Base-by-base conservation (phyloP, 1,284 basidiomycete species). In the Mycosarcoma mackinlayi region DNA sequence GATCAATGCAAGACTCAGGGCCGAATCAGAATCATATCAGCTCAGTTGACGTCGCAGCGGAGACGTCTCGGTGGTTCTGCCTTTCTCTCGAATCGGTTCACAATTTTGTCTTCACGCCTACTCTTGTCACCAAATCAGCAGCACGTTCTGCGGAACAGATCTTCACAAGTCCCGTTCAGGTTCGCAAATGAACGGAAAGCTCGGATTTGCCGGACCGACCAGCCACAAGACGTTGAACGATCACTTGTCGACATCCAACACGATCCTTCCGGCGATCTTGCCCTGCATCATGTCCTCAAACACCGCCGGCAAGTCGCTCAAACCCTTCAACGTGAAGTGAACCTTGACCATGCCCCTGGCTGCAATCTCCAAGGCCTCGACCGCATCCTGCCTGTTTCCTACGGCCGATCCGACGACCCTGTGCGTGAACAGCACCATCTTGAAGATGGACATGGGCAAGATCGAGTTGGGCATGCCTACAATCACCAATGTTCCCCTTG, bases 331-430 rank as follows among this genome's bases (percentile, higher is more conserved):
- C 28, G 75, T 77, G 77, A 86, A 90, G 57, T 85, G 85, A 60
- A 88, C 88, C 75, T 87, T 89, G 55, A 92, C 89, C 35, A 87
- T 86, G 14, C 90, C 91, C 9, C 84, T 79, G 0, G 89, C 87
- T 11, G 90, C 91, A 28, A 92, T 88, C 2, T 87, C 86, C 24
- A 92, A 82, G 1, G 91, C 89, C 51, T 80, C 77, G 24, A 68
- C 50, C 13, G 73, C 73, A 31, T 82, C 77, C 35, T 67, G 69
- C 9, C 75, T 64, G 49, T 80, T 82, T 7, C 89, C 91, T 45
- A 92, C 90, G 77, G 91, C 92, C 2, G 89, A 90, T 6, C 90
- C 90, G 55, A 88, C 85, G 78, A 92, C 89, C 64, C 84, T 87
- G 73, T 91, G 89, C 74, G 85, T 87, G 84, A 88, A 52, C 14